These are phyloP conservation scores for Leucocoprinus birnbaumii DNA, from an alignment of 768 basidiomycete genomes.

Conservation along the genomic window DNA sequence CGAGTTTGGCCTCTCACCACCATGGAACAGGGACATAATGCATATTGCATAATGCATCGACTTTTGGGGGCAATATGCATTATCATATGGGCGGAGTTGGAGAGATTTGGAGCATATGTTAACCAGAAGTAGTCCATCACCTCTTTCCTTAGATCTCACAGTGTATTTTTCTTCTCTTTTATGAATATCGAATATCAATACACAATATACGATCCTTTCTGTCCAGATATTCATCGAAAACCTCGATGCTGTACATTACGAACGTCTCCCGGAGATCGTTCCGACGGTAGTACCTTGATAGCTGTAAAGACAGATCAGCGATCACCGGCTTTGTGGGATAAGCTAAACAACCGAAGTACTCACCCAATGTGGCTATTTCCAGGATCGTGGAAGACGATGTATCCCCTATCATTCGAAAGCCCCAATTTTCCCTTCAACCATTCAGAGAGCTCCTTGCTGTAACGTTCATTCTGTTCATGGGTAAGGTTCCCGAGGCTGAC, in stretches of 20 bases:
- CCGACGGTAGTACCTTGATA: constrained; percentile 43
- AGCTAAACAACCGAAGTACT: constrained; percentile 14
- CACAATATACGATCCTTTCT: no score
- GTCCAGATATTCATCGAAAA: no score
- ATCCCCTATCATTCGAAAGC: constrained; percentile 49
- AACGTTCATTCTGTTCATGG: constrained; percentile 42
- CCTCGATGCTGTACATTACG: neutral
- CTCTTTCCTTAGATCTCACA: no score
- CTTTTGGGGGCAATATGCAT: no score
- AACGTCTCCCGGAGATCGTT: constrained; percentile 25
- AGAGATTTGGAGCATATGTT: no score
- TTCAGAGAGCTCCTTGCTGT: constrained; percentile 52
- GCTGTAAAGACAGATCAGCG: constrained; percentile 20
- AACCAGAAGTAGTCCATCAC: no score
- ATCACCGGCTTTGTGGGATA: neutral
- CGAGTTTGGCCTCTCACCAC: no score
- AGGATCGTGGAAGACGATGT: constrained; percentile 57
- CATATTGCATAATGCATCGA: no score
- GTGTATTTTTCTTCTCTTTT: no score
- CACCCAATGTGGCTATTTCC: constrained; percentile 48
- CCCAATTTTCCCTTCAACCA: constrained; percentile 56
- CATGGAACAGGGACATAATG: no score
- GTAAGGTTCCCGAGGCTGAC: constrained; percentile 55
- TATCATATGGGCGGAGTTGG: no score
- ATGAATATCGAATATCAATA: no score